A percentile compares a stretch with the other conserved stretches of the same genome.
phyloP scores from a whole-genome alignment of 768 basidiomycete genomes.

The Pseudohyphozyma bogoriensis region DNA sequence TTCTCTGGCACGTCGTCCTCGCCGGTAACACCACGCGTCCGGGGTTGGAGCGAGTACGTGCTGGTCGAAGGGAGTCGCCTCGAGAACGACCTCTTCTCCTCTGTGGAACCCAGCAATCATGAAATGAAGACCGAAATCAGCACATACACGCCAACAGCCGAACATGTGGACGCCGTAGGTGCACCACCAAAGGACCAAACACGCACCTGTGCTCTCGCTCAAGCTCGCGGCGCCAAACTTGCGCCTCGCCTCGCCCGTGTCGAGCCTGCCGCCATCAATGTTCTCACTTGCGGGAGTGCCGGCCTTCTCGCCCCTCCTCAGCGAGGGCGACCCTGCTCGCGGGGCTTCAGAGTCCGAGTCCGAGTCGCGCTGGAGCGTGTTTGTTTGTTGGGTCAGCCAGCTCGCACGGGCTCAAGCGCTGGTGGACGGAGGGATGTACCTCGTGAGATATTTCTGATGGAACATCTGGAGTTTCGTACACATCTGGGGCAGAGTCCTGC shows the following conservation, averaged over 20 bases:
- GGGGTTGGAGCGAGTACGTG: slow-evolving; percentile 2
- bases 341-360: slow-evolving; percentile 29
- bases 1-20: slow-evolving; percentile 20
- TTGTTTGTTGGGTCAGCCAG: not conserved
- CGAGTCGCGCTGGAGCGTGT: slow-evolving; percentile 24
- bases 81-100: too few relatives aligned
- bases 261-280: slow-evolving; percentile 9
- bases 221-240: slow-evolving; percentile 13
- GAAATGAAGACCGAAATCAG: too few relatives aligned
- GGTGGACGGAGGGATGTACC: not conserved
- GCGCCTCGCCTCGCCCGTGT: slow-evolving; percentile 15
- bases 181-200: too few relatives aligned
- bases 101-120: too few relatives aligned
- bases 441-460: slow-evolving; percentile 43
- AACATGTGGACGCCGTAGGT: too few relatives aligned
- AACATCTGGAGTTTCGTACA: slow-evolving; percentile 82
- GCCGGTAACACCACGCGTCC: slow-evolving; percentile 25
- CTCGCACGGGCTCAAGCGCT: not conserved
- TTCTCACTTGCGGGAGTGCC: not conserved
- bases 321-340: slow-evolving; percentile 6
- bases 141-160: too few relatives aligned
- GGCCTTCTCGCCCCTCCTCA: not conserved
- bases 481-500: slow-evolving; percentile 84
- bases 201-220: too few relatives aligned
- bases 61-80: slow-evolving; percentile 39